phyloP scores from a whole-genome alignment of 306 rosid genomes.

The Pachyrhizus erosus region DNA sequence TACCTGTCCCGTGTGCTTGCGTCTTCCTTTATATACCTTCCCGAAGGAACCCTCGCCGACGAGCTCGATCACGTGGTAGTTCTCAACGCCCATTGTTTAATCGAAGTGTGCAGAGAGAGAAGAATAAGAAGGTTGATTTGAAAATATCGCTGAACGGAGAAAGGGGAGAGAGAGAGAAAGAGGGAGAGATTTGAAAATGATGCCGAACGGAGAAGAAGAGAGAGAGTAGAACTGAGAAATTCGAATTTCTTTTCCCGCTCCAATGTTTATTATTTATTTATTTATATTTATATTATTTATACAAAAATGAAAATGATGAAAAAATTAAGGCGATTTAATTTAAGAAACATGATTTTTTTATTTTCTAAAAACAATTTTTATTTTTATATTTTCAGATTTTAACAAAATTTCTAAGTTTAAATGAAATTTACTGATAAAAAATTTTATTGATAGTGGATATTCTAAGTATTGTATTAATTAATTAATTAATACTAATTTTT shows the following conservation, averaged over 20 bases:
- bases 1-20: slow-evolving; percentile 90
- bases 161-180: neutral
- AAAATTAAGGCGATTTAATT: no score
- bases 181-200: slow-evolving; percentile 37
- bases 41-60: slow-evolving; percentile 99
- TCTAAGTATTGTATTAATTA: no score
- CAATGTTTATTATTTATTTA: neutral
- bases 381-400: no score
- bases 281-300: no score
- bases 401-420: no score
- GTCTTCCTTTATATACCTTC: slow-evolving; percentile 95
- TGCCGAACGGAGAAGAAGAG: neutral
- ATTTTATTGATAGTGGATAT: no score
- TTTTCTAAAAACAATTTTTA: no score
- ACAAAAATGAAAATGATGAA: no score
- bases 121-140: slow-evolving; percentile 7
- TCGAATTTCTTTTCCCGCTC: slow-evolving; percentile 52
- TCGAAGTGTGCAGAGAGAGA: slow-evolving; percentile 1
- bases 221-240: neutral
- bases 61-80: slow-evolving; percentile 95
- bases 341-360: no score
- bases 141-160: slow-evolving; percentile 4
- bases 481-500: no score
- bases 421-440: no score
- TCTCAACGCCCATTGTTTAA: slow-evolving; percentile 78